phyloP scores from a whole-genome alignment of 2,329 filamentous ascomycete species.

The Talaromyces marneffei region DNA sequence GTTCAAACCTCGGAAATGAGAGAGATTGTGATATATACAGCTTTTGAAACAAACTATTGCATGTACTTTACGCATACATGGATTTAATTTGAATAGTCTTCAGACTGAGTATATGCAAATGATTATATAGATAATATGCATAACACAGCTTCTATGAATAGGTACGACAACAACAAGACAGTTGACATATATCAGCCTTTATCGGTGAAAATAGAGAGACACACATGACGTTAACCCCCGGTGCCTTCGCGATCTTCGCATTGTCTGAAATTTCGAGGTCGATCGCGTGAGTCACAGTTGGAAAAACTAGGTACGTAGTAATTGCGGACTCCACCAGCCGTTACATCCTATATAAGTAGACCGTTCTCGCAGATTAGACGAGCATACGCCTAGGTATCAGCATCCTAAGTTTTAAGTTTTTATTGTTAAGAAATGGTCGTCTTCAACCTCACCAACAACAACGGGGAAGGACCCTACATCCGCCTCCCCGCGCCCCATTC shows the following conservation, averaged over 20 bases:
- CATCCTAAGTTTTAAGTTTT: no score
- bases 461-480: slow-evolving; percentile 19
- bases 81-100: background rate
- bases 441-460: slow-evolving; percentile 12
- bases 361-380: no score
- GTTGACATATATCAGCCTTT: no score
- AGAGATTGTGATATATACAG: background rate
- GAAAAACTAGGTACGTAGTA: no score
- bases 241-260: background rate
- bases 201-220: no score
- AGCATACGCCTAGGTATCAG: no score
- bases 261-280: background rate
- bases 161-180: no score
- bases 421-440: slow-evolving; percentile 21
- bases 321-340: background rate
- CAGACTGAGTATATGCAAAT: background rate
- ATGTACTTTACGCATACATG: background rate
- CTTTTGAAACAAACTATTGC: background rate
- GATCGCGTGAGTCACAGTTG: background rate
- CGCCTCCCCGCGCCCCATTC: slow-evolving; percentile 20
- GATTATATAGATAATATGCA: background rate
- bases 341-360: background rate
- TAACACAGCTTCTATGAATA: no score
- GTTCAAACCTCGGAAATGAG: background rate
- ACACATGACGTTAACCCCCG: background rate